Percentiles rank a stretch among this genome's conserved stretches.
Conservation (phyloP, 257 asterid genomes). For the Thymus mandschuricus region DNA sequence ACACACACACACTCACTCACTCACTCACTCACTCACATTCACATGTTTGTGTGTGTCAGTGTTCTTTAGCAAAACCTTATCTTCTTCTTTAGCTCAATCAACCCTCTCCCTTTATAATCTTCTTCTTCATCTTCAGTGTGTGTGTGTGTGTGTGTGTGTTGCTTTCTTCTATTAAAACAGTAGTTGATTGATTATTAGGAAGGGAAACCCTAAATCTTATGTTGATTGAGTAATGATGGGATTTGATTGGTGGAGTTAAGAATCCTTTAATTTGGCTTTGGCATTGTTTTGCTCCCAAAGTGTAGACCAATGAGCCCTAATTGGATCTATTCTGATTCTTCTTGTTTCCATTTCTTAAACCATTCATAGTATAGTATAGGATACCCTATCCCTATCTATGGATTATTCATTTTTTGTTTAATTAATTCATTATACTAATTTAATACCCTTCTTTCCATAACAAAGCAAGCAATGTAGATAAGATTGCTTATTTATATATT, state of each 20-base stretch:
- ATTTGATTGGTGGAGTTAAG: constrained; percentile 16
- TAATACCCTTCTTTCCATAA: background rate
- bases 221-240: constrained; percentile 29
- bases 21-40: too few species aligned
- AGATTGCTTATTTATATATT: background rate
- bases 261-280: constrained; percentile 17
- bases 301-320: constrained; percentile 13
- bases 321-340: constrained; percentile 13
- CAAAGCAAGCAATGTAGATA: background rate
- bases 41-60: constrained; percentile 11
- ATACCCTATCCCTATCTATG: background rate
- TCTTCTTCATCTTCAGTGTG: too few species aligned
- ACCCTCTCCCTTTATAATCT: too few species aligned
- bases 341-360: background rate
- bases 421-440: background rate
- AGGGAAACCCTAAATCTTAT: constrained; percentile 27
- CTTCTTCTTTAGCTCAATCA: background rate
- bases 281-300: constrained; percentile 33
- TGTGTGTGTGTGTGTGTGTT: background rate
- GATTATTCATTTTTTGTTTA: background rate
- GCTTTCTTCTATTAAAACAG: constrained; percentile 18
- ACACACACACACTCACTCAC: too few species aligned
- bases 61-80: background rate
- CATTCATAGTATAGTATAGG: background rate
- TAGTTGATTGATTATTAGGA: background rate